These are phyloP conservation scores for Hymenoscyphus salicellus DNA, from an alignment of 2,329 filamentous ascomycete species.

Conservation along the genomic window DNA sequence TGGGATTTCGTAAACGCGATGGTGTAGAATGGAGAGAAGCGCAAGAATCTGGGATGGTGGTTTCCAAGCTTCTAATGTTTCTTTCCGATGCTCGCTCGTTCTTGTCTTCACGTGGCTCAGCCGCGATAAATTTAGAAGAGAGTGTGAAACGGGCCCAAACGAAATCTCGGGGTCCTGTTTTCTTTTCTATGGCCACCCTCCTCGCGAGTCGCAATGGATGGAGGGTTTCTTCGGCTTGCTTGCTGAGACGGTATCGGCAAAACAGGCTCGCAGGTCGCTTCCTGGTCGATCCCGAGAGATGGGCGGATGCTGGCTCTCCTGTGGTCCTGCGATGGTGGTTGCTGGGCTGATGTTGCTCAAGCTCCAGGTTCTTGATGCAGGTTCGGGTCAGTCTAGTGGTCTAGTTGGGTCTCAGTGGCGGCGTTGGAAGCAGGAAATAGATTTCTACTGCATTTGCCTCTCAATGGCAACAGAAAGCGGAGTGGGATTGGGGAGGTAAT, in stretches of 20 bases:
- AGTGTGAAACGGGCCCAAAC: slow-evolving; percentile 16
- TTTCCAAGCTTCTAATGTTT: not conserved
- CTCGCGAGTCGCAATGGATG: not conserved
- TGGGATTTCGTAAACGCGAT: not conserved
- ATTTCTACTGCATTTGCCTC: not conserved
- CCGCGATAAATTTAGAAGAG: slow-evolving; percentile 26
- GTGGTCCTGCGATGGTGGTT: not conserved
- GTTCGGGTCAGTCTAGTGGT: not conserved
- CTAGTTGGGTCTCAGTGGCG: slow-evolving; percentile 3
- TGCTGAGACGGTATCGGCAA: slow-evolving; percentile 8
- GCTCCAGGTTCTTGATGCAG: slow-evolving; percentile 6
- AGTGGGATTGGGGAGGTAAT: slow-evolving; percentile 8
- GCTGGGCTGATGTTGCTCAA: slow-evolving; percentile 5
- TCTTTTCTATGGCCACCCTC: slow-evolving; percentile 10
- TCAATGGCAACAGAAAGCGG: slow-evolving; percentile 5
- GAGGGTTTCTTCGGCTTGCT: slow-evolving; percentile 3
- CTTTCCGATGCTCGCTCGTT: slow-evolving; percentile 2
- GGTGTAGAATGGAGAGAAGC: not conserved
- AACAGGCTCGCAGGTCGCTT: slow-evolving; percentile 5
- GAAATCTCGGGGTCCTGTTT: slow-evolving; percentile 7
- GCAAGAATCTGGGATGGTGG: not conserved
- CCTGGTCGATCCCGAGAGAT: not conserved
- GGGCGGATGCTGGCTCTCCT: not conserved
- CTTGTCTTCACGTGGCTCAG: slow-evolving; percentile 29
- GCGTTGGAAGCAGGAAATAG: not conserved